These are phyloP conservation scores for Wickerhamiella azymoides DNA, from an alignment of 805 yeast genomes.

Conservation along the genomic window DNA sequence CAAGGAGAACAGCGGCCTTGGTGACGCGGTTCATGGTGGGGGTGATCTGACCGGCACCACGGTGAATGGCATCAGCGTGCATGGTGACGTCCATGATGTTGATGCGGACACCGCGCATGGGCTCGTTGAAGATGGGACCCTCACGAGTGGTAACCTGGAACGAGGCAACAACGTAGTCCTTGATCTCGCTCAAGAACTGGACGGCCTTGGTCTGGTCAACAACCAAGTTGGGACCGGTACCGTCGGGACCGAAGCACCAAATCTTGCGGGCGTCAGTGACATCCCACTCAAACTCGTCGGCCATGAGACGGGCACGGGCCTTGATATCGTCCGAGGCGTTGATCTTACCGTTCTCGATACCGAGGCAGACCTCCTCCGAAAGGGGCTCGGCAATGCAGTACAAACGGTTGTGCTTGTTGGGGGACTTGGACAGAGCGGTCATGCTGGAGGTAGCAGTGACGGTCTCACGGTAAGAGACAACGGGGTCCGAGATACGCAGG, in stretches of 20 bases:
- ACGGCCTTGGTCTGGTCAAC: constrained; percentile 99
- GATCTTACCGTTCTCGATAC: constrained; percentile 86
- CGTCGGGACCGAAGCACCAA: constrained; percentile 99
- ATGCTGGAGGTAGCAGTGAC: constrained; percentile 87
- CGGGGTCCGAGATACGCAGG: constrained; percentile 93
- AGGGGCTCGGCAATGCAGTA: constrained; percentile 95
- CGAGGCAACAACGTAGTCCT: constrained; percentile 98
- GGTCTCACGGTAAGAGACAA: constrained; percentile 97
- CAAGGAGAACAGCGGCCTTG: constrained; percentile 94
- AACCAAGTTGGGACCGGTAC: constrained; percentile 96
- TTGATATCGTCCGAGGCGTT: constrained; percentile 96
- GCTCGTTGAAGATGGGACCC: constrained; percentile 98
- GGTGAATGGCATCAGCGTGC: constrained; percentile 99
- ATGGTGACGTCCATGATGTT: constrained; percentile 98
- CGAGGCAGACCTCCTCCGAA: constrained; percentile 81
- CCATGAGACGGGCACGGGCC: constrained; percentile 96
- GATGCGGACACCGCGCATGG: constrained; percentile 88
- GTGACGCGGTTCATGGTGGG: constrained; percentile 99
- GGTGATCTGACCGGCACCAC: constrained; percentile 99
- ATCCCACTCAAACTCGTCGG: constrained; percentile 99
- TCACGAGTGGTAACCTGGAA: constrained; percentile 99
- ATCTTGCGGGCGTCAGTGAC: constrained; percentile 99
- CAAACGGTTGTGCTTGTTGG: constrained; percentile 99
- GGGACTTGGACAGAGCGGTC: constrained; percentile 96
- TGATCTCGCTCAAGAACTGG: constrained; percentile 96